Base-by-base conservation (phyloP, 2,329 filamentous ascomycete species). In the Aspergillus amoenus region DNA sequence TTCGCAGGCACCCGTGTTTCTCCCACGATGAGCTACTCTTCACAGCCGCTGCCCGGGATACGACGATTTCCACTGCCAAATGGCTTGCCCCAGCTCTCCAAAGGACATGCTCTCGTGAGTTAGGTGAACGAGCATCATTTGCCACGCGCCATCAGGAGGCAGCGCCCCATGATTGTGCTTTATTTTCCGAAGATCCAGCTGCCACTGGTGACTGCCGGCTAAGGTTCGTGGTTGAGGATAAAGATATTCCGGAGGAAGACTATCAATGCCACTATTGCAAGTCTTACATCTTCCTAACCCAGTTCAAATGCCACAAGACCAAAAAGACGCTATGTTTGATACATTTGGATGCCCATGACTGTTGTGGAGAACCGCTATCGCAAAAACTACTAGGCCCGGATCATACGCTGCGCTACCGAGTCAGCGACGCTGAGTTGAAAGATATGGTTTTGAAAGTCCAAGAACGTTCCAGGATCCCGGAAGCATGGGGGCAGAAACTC, bases 11-110 rank as follows among this genome's bases (percentile, higher is more conserved):
- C 63, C 92, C 94, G 1, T 97, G 94, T 73, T 99, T 99, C 73
- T 97, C 93, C 0, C 94, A 99, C 64, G 94, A 99, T 67, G 94
- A 99, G 72, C 78, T 99, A 21, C 80, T 99, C 3, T 88, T 95
- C 78, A 97, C 93, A 2, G 94, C 94, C 7, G 91, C 93, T 6
- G 87, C 91, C 63, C 88, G 85, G 66, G 88, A 92, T 64, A 84
- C 87, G 2, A 87, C 85, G 0, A 97, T 99, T 56, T 90, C 91
- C 65, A 97, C 91, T 2, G 91, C 94, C 1, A 96, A 94, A 75
- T 99, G 94, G 94, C 82, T 99, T 15, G 90, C 89, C 2, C 93
- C 93, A 0, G 94, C 94, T 2, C 77, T 99, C 21, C 85, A 91
- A 51, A 85, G 90, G 47, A 89, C 96, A 68, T 85, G 85, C 63